Evolutionary conservation across 2,329 filamentous ascomycete genomes (phyloP).

Genomic region (Pseudocercospora eumusae): DNA sequence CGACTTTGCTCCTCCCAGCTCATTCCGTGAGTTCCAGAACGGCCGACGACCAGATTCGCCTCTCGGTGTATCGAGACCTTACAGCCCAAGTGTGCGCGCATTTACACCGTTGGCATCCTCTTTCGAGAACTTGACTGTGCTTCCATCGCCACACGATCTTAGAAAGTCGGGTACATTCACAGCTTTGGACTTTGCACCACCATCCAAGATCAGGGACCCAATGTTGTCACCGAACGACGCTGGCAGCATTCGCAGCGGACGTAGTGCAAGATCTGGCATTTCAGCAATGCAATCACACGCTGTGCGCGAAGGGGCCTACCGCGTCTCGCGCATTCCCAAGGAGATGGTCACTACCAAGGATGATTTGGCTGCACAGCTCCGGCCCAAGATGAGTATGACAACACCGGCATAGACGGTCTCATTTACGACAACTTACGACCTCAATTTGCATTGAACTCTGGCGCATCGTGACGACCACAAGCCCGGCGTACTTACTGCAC

Average conservation of each 20-base stretch:
- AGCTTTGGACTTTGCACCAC: constrained; percentile 76
- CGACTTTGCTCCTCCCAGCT: constrained; percentile 80
- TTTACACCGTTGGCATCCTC: constrained; percentile 78
- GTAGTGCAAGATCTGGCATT: constrained; percentile 75
- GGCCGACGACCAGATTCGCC: constrained; percentile 65
- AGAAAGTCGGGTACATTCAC: constrained; percentile 79
- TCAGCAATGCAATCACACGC: constrained; percentile 69
- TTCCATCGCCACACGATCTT: constrained; percentile 84
- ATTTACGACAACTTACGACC: constrained; percentile 17
- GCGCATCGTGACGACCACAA: constrained; percentile 11
- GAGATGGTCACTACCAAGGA: constrained; percentile 77
- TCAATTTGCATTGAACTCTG: constrained; percentile 8
- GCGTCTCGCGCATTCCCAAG: constrained; percentile 79
- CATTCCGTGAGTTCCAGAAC: constrained; percentile 63
- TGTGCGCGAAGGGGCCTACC: constrained; percentile 79
- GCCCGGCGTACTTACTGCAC: constrained; percentile 16
- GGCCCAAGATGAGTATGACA: constrained; percentile 45
- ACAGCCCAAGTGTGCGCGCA: constrained; percentile 69
- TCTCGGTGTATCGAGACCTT: constrained; percentile 63
- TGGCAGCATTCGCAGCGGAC: constrained; percentile 46
- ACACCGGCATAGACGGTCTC: constrained; percentile 23
- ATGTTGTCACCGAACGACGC: constrained; percentile 47
- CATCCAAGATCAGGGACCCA: constrained; percentile 68
- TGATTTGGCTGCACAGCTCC: constrained; percentile 62
- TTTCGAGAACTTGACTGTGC: constrained; percentile 79